Conservation (phyloP, 306 rosid genomes). For the Begonia loranthoides region DNA sequence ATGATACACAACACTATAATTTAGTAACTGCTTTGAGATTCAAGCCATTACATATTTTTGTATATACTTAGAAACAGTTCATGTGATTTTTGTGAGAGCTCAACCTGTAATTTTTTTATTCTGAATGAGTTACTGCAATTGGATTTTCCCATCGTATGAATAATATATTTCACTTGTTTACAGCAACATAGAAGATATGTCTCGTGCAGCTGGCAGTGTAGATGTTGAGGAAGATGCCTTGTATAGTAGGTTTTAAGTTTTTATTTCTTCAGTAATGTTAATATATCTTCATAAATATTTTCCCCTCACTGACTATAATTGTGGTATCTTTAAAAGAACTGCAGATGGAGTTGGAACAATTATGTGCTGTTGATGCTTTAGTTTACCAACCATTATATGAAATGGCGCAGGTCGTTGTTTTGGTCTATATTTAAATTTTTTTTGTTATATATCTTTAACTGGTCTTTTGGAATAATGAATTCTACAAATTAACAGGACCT, state of each 20-base stretch:
- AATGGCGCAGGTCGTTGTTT: slow-evolving; percentile 58
- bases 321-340: slow-evolving; percentile 38
- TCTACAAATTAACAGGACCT: slow-evolving; percentile 45
- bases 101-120: no score
- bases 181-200: slow-evolving; percentile 94
- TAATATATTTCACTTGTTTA: slow-evolving; percentile 8
- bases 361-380: slow-evolving; percentile 37
- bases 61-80: no score
- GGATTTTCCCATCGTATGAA: no score
- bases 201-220: slow-evolving; percentile 88
- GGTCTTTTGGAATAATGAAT: slow-evolving; percentile 11
- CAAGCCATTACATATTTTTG: no score
- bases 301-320: not conserved
- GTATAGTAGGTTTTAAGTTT: slow-evolving; percentile 47
- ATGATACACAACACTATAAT: no score
- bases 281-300: no score
- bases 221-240: slow-evolving; percentile 70
- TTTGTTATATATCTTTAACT: slow-evolving; percentile 6
- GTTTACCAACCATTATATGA: slow-evolving; percentile 76
- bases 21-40: no score
- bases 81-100: no score
- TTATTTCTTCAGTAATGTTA: not conserved
- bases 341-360: slow-evolving; percentile 62
- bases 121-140: no score
- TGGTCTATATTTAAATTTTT: slow-evolving; percentile 9